These are phyloP conservation scores for Cladosporium sp. DNA, from an alignment of 2,329 filamentous ascomycete species.

Conservation along the genomic window DNA sequence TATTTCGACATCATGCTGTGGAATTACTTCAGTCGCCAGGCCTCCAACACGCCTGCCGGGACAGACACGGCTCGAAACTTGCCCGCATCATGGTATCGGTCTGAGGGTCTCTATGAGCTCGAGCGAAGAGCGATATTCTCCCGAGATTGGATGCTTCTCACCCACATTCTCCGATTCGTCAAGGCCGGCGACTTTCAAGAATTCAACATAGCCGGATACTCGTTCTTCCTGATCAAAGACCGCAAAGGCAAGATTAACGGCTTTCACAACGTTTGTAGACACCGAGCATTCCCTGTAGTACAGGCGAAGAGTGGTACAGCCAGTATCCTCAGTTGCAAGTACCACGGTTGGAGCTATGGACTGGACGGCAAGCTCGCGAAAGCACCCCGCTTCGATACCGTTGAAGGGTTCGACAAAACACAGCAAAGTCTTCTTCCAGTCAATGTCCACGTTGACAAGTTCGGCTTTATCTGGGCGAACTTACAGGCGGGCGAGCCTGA, in stretches of 20 bases:
- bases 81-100: slow-evolving; percentile 14
- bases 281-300: slow-evolving; percentile 60
- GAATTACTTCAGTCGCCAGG: slow-evolving; percentile 7
- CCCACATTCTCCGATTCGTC: slow-evolving; percentile 52
- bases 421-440: slow-evolving; percentile 58
- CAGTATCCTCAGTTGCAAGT: slow-evolving; percentile 57
- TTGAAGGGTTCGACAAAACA: slow-evolving; percentile 56
- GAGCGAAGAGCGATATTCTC: slow-evolving; percentile 53
- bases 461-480: slow-evolving; percentile 61
- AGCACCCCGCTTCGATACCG: slow-evolving; percentile 58
- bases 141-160: slow-evolving; percentile 55
- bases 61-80: not conserved
- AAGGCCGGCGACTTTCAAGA: slow-evolving; percentile 58
- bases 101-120: slow-evolving; percentile 42
- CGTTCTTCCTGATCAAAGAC: slow-evolving; percentile 51
- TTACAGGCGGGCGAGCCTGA: slow-evolving; percentile 51
- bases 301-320: slow-evolving; percentile 52
- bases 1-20: slow-evolving; percentile 7
- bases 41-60: not conserved
- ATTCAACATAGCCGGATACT: slow-evolving; percentile 55
- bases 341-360: slow-evolving; percentile 64
- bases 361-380: slow-evolving; percentile 58
- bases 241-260: slow-evolving; percentile 55
- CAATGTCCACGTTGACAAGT: slow-evolving; percentile 53
- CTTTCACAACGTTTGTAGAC: slow-evolving; percentile 63